A percentile compares a stretch with the other conserved stretches of the same genome.
Evolutionary conservation across 2,329 filamentous ascomycete species (phyloP).

Genomic region (Setomelanomma holmii): DNA sequence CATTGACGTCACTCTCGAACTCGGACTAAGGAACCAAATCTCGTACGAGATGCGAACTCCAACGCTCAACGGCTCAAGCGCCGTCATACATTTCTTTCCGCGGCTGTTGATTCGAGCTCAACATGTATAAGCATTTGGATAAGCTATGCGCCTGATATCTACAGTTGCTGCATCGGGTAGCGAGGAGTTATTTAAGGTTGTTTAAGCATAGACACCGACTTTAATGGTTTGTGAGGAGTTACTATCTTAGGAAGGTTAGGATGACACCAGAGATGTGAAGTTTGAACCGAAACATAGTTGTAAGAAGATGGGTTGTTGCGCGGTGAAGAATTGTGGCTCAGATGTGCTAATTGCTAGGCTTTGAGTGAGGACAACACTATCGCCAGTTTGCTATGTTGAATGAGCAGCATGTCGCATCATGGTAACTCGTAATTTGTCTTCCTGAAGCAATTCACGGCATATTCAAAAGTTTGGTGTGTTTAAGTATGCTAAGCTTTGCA

Average conservation of each 20-base stretch:
- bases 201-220: background rate
- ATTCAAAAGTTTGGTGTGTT: too few relatives aligned
- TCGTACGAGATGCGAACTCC: too few relatives aligned
- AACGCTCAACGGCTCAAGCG: too few relatives aligned
- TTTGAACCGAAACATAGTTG: background rate
- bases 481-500: background rate
- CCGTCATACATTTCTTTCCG: background rate
- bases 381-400: too few relatives aligned
- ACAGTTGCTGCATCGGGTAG: constrained; percentile 14
- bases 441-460: background rate
- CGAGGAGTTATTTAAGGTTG: background rate
- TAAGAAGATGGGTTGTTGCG: background rate
- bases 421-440: background rate
- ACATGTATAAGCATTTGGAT: constrained; percentile 10
- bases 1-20: too few relatives aligned
- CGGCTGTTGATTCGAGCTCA: constrained; percentile 1
- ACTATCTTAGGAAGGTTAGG: background rate
- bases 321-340: too few relatives aligned
- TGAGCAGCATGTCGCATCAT: too few relatives aligned
- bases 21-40: too few relatives aligned
- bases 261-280: background rate
- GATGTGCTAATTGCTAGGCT: too few relatives aligned
- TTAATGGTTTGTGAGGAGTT: too few relatives aligned
- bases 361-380: too few relatives aligned
- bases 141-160: constrained; percentile 16